Base-by-base conservation (phyloP, 1,284 basidiomycete genomes). In the Ceratobasidium sp. region DNA sequence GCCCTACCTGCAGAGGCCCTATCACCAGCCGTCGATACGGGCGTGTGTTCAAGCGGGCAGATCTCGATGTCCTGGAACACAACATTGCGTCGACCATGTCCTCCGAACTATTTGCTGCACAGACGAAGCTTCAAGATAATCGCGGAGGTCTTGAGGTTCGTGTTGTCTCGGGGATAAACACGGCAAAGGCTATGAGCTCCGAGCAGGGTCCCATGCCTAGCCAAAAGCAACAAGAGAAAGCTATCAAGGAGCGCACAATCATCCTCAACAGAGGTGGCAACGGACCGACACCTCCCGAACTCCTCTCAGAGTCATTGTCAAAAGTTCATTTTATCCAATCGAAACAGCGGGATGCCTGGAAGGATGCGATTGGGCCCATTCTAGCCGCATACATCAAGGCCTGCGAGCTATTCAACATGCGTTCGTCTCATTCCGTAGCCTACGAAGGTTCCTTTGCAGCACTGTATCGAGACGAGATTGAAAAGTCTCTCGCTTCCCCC, bases 61-160 rank as follows among this genome's bases (percentile, higher is more conserved):
- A 88, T 77, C 83, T 91, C 38, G 90, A 92, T 78, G 89, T 93
- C 33, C 82, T 91, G 50, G 91, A 93, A 81, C 86, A 87, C 70
- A 92, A 92, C 77, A 86, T 91, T 20, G 88, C 90, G 0, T 85
- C 85, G 20, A 68, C 48, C 50, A 28, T 78, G 20, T 65, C 71
- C 38, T 38, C 48, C n/a, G 52, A 54, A 13, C 40, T 80, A 57
- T n/a, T 48, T 57, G 10, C 1, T 40, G 62, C 52, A 5, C 46
- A 66, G 12, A 15, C 5, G 13, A 44, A 42, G n/a, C 50, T 65
- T 3, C 28, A 48, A 13, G n/a, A 42, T 2, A 17, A 20, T 28
- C 46, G 61, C n/a, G 6, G 38, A 5, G n/a, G n/a, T 23, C 5
- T 75, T 7, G 50, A 66, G 13, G 59, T 48, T 17, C 10, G 17